phyloP scores from a whole-genome alignment of 169 alveolate species.

The Theileria sp. region DNA sequence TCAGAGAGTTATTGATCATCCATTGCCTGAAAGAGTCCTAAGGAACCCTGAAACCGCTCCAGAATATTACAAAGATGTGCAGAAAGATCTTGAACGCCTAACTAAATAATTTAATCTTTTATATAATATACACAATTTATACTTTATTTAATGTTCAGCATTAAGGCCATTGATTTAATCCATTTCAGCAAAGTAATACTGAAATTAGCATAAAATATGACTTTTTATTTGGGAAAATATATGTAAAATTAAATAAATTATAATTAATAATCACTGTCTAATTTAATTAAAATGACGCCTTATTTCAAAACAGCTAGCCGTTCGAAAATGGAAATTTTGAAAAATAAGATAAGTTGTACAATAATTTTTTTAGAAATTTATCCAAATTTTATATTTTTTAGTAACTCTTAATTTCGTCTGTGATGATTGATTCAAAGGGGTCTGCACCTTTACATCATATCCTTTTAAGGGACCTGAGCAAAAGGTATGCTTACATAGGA shows the following conservation, averaged over 20 bases:
- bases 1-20: conserved; percentile 87
- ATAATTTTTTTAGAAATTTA: no score
- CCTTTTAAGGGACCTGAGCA: background rate
- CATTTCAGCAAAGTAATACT: background rate
- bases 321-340: background rate
- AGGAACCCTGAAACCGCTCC: conserved; percentile 33
- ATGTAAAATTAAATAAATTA: no score
- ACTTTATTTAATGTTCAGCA: background rate
- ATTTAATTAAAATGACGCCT: background rate
- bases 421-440: background rate
- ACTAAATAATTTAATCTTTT: background rate
- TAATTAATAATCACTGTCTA: background rate
- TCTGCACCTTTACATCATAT: background rate
- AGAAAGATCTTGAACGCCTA: conserved; percentile 30
- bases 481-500: background rate
- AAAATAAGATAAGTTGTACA: background rate
- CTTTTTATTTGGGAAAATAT: no score
- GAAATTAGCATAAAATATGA: background rate
- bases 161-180: background rate
- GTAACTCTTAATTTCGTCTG: background rate
- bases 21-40: conserved; percentile 75
- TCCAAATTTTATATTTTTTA: background rate
- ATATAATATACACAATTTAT: background rate
- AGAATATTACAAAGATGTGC: conserved; percentile 49
- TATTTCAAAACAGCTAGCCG: background rate